These are phyloP conservation scores for Penicillium sp. DNA, from an alignment of 2,329 filamentous ascomycete species.

Conservation along the genomic window DNA sequence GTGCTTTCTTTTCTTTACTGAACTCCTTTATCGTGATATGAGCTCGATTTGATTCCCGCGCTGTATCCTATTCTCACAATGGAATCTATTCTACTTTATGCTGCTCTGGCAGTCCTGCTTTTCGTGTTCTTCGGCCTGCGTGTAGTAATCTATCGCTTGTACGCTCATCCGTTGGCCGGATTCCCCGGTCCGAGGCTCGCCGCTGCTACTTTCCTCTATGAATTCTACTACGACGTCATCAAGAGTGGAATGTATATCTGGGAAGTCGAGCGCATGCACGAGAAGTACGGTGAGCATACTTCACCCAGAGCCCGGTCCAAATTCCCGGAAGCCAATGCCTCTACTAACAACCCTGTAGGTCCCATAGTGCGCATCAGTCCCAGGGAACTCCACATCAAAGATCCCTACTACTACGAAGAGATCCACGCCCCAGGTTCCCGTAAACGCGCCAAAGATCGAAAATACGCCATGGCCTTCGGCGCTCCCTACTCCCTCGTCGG, in stretches of 20 bases:
- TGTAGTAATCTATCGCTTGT: conserved; percentile 12
- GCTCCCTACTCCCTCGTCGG: conserved; percentile 22
- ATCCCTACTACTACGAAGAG: conserved; percentile 35
- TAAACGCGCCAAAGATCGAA: conserved; percentile 22
- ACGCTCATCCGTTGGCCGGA: conserved; percentile 30
- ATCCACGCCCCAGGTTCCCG: conserved; percentile 27
- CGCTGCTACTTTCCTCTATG: conserved; percentile 31
- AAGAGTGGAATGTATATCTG: conserved; percentile 30
- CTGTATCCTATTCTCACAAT: conserved; percentile 1
- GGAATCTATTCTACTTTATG: conserved; percentile 2
- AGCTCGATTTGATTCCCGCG: background rate
- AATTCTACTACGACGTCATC: conserved; percentile 35
- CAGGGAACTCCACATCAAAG: conserved; percentile 38
- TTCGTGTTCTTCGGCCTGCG: conserved; percentile 3
- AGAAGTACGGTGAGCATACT: conserved; percentile 31
- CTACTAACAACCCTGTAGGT: conserved; percentile 19
- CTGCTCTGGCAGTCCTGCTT: background rate
- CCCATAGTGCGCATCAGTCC: conserved; percentile 41
- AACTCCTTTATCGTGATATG: background rate
- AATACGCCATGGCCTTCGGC: conserved; percentile 17
- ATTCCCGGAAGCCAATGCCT: too few species aligned
- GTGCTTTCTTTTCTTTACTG: background rate
- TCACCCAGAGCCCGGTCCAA: background rate
- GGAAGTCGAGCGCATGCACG: conserved; percentile 32
- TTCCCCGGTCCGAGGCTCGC: conserved; percentile 36